Percentiles rank a stretch among this genome's conserved stretches.
phyloP scores from a whole-genome alignment of 257 asterid genomes.

The Cinchona pubescens region DNA sequence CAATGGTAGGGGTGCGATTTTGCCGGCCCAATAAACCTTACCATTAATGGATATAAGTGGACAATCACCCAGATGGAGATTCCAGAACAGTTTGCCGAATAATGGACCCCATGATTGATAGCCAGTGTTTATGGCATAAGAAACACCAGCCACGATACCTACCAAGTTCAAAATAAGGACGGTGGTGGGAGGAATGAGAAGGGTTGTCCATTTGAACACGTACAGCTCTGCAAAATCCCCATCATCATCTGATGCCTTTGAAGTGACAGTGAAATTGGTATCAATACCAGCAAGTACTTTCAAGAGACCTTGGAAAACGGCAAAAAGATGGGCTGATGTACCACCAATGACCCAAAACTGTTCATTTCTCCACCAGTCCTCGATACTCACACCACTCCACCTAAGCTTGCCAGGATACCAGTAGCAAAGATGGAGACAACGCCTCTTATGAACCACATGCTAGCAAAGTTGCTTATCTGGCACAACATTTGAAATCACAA shows the following conservation, averaged over 20 bases:
- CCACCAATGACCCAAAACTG: conserved; percentile 98
- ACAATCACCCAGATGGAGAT: conserved; percentile 88
- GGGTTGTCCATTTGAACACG: conserved; percentile 84
- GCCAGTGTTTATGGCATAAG: conserved; percentile 79
- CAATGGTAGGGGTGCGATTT: conserved; percentile 92
- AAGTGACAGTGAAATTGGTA: conserved; percentile 83
- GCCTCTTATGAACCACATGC: conserved; percentile 86
- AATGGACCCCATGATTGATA: conserved; percentile 94
- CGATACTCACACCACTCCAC: conserved; percentile 84
- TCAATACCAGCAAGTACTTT: conserved; percentile 91
- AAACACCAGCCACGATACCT: conserved; percentile 88
- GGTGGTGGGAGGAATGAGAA: conserved; percentile 86
- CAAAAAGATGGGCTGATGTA: conserved; percentile 90
- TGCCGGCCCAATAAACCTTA: conserved; percentile 77
- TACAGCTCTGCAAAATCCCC: conserved; percentile 78
- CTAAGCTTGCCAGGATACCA: conserved; percentile 78
- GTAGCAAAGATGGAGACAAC: conserved; percentile 74
- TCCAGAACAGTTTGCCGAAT: conserved; percentile 69
- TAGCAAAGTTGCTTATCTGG: conserved; percentile 90
- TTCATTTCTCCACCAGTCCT: conserved; percentile 97
- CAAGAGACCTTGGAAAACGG: conserved; percentile 87
- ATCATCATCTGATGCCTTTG: conserved; percentile 77
- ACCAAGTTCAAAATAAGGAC: conserved; percentile 71
- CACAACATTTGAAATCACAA: conserved; percentile 14
- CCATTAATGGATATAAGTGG: conserved; percentile 88